A percentile compares a stretch with the other conserved stretches of the same genome.
Conservation (phyloP, 345 rosid species). For the Ricinus communis region DNA sequence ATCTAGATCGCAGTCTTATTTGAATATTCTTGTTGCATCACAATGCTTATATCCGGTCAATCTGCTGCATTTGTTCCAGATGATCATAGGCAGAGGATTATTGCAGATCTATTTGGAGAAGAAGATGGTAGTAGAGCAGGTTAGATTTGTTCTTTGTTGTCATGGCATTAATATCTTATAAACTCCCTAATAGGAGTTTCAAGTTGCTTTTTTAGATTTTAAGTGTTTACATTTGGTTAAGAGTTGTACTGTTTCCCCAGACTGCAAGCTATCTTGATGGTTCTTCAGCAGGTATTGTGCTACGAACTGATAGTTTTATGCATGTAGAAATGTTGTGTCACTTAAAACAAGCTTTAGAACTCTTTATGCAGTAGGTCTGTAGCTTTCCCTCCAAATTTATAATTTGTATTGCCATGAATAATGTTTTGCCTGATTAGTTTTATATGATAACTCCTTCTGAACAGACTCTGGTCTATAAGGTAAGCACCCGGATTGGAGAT, state of each 20-base stretch:
- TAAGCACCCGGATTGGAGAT: neutral
- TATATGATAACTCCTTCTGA: neutral
- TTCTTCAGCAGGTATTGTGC: too few relatives aligned
- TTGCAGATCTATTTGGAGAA: slow-evolving; percentile 8
- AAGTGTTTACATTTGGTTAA: neutral
- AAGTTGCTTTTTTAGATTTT: neutral
- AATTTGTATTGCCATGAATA: neutral
- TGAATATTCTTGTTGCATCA: neutral
- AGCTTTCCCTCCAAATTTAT: neutral
- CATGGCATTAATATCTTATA: neutral
- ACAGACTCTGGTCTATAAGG: neutral
- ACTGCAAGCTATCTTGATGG: too few relatives aligned
- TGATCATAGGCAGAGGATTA: neutral
- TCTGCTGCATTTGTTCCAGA: neutral
- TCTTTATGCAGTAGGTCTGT: too few relatives aligned
- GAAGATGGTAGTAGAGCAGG: neutral
- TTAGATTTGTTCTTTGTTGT: neutral
- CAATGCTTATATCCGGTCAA: neutral
- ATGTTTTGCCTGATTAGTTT: neutral
- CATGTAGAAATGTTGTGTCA: neutral
- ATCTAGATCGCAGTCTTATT: neutral
- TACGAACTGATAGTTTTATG: neutral
- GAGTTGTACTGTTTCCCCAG: neutral
- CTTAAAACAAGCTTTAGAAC: too few relatives aligned
- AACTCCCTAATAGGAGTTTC: neutral